Base-by-base conservation (phyloP, 2,329 filamentous ascomycete genomes). In the Ambrosiella beaveri region DNA sequence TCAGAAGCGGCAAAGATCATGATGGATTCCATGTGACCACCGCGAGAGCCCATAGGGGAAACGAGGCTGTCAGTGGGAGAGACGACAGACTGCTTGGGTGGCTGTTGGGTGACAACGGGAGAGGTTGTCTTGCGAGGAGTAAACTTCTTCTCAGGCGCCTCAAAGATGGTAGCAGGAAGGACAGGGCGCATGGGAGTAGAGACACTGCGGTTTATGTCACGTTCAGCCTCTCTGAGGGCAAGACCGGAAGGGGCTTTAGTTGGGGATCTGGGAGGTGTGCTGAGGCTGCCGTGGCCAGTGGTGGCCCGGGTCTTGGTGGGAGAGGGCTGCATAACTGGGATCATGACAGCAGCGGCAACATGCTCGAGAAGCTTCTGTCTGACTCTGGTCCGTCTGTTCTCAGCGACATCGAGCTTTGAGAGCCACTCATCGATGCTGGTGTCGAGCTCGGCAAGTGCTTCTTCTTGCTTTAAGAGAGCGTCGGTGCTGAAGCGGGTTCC, bases 341-440 rank as follows among this genome's bases (percentile, higher is more conserved):
- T 71, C 6, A 78, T 79, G 56, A 79, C 71, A 1, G 85, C 84
- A 13, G 85, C 86, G 52, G 86, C 86, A 56, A 90, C 82, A 65
- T 91, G 86, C 69, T 91, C 86, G 2, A 91, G 76, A 11, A 91
- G 73, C 73, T 89, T 91, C 67, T 90, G 85, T 41, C 85, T 79
- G 50, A 91, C 81, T 6, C 84, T 77, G 13, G 81, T 83, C 45
- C 86, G 81, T 65, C 86, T 76, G 66, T 89, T 88, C 68, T 91
- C 86, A 8, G 85, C 84, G 62, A 84, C 78, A 65, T 90, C 86
- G n/a, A 90, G 77, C 71, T 90, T 90, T 64, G 71, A 75, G 54
- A 86, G 81, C 83, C 86, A 90, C 66, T 88, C 85, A 64, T 90
- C 86, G 62, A 91, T 90, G 2, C 83, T 86, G 13, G 76, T 72